Conservation (phyloP, 169 alveolate species). For the Fabrea salina region DNA sequence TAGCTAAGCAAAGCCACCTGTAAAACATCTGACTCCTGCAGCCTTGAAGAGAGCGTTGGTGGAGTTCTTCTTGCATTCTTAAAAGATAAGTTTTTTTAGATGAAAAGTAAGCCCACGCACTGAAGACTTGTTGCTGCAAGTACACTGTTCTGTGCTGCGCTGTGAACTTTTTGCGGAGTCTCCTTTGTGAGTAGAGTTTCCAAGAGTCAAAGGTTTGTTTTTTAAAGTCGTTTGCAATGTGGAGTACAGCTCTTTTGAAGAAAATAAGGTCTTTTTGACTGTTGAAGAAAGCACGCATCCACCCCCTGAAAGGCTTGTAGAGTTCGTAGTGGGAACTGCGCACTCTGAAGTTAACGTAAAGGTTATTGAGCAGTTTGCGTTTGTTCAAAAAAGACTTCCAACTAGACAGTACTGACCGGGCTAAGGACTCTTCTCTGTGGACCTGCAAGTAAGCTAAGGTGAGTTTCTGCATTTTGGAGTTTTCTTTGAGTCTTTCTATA, state of each 20-base stretch:
- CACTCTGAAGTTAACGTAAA: background rate
- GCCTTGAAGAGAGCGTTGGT: background rate
- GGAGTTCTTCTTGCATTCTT: background rate
- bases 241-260: too few species aligned
- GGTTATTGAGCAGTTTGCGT: background rate
- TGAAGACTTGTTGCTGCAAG: background rate
- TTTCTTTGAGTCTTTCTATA: background rate
- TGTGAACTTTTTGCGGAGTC: background rate
- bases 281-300: background rate
- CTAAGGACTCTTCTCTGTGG: background rate
- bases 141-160: background rate
- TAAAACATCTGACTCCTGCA: background rate
- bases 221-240: too few species aligned
- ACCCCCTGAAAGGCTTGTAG: background rate
- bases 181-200: too few species aligned
- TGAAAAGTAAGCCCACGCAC: background rate
- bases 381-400: background rate
- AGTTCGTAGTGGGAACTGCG: background rate
- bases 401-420: background rate
- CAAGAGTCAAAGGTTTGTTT: too few species aligned
- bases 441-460: background rate
- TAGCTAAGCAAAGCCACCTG: background rate
- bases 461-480: background rate
- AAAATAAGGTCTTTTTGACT: too few species aligned
- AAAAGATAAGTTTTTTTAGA: background rate